Conservation (phyloP, 2,329 filamentous ascomycete species). For the Sporothrix euskadiensis region DNA sequence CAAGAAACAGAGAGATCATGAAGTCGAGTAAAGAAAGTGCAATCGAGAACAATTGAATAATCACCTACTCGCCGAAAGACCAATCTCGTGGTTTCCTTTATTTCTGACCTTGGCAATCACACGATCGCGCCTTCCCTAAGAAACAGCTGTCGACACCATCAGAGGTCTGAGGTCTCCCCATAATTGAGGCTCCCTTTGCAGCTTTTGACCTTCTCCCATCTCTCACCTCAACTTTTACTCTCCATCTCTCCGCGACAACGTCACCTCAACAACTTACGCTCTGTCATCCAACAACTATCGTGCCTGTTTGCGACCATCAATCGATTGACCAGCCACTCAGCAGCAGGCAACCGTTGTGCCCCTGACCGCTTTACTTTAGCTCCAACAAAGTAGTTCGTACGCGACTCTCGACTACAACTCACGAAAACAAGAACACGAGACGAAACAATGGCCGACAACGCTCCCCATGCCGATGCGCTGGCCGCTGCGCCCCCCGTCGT, state of each 20-base stretch:
- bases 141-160: background rate
- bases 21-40: background rate
- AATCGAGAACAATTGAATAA: background rate
- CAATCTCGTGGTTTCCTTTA: background rate
- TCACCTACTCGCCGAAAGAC: background rate
- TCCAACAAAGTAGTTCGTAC: background rate
- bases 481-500: background rate
- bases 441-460: conserved; percentile 31
- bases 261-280: background rate
- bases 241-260: background rate
- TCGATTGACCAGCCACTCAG: background rate
- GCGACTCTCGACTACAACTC: background rate
- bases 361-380: background rate
- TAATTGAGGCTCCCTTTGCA: conserved; percentile 15
- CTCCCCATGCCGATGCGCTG: background rate
- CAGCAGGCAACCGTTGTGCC: background rate
- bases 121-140: background rate
- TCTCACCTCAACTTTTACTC: background rate
- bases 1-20: background rate
- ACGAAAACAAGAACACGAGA: background rate
- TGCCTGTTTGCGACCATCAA: background rate
- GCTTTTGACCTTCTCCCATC: background rate
- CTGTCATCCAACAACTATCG: background rate
- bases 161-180: background rate
- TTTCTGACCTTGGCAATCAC: background rate